A percentile compares a stretch with the other conserved stretches of the same genome.
Conservation (phyloP, 179 eudicot species). For the Amaranthus tricolor region DNA sequence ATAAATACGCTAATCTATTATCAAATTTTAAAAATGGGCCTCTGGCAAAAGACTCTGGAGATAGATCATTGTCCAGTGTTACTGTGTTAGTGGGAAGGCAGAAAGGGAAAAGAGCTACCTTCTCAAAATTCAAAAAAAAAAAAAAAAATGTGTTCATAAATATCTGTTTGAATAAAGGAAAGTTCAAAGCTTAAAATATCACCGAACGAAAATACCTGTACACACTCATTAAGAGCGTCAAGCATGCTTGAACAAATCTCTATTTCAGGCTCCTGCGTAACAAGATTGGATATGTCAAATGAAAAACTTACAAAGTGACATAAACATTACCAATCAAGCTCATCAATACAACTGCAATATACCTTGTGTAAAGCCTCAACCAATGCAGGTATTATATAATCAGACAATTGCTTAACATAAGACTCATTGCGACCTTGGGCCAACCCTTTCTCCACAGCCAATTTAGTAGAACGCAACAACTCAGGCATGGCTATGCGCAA, state of each 20-base stretch:
- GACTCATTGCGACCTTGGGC: conserved; percentile 85
- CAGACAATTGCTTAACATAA: conserved; percentile 86
- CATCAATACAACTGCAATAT: neutral
- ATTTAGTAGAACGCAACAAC: conserved; percentile 80
- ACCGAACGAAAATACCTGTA: conserved; percentile 53
- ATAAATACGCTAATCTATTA: neutral
- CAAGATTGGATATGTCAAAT: neutral
- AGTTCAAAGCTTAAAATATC: neutral
- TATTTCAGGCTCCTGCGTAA: conserved; percentile 86
- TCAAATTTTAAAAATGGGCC: neutral
- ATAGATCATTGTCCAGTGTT: neutral
- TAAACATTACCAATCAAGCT: neutral
- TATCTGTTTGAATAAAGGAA: neutral
- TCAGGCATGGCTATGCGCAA: conserved; percentile 82
- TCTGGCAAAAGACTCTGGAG: neutral
- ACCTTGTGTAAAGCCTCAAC: conserved; percentile 98
- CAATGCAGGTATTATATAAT: conserved; percentile 83
- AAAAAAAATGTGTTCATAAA: neutral
- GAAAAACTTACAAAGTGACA: neutral
- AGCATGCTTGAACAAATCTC: conserved; percentile 91
- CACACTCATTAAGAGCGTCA: conserved; percentile 86
- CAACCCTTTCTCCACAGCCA: conserved; percentile 87
- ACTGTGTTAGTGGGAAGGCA: neutral
- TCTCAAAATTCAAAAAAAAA: conserved; percentile 1
- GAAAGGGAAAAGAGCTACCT: conserved; percentile 8